Conservation (phyloP, 257 asterid species). For the Pogostemon cablin region DNA sequence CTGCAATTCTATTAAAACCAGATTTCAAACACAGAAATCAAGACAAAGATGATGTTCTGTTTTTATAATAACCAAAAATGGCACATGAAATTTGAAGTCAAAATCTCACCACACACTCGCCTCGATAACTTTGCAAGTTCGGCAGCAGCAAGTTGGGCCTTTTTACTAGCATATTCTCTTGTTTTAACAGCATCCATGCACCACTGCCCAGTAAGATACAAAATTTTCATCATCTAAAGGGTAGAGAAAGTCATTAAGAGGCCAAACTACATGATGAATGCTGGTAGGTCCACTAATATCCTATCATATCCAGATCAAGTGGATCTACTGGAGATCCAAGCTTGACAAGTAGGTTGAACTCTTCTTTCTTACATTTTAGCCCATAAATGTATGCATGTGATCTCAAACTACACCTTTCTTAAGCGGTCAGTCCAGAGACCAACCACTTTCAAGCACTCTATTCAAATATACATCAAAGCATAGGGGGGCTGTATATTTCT, state of each 20-base stretch:
- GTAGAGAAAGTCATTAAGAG: constrained; percentile 22
- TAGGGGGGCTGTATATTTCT: constrained; percentile 5
- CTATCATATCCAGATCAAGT: background rate
- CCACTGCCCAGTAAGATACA: constrained; percentile 56
- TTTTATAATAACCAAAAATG: constrained; percentile 3
- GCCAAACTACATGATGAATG: background rate
- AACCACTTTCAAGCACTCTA: constrained; percentile 17
- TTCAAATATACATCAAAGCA: constrained; percentile 11
- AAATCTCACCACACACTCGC: constrained; percentile 91
- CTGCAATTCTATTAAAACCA: constrained; percentile 3
- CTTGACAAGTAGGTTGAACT: constrained; percentile 5
- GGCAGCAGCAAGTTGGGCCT: constrained; percentile 99
- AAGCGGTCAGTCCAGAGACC: constrained; percentile 10
- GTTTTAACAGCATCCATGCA: constrained; percentile 75
- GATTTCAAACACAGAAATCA: constrained; percentile 21
- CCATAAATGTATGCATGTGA: background rate
- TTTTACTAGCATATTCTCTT: constrained; percentile 94
- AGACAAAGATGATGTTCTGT: constrained; percentile 24
- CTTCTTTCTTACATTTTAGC: background rate
- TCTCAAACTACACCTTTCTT: background rate
- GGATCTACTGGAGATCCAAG: background rate
- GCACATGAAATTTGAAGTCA: constrained; percentile 27
- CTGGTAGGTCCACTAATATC: constrained; percentile 5
- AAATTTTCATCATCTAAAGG: constrained; percentile 30
- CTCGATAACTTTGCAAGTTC: constrained; percentile 95